Evolutionary conservation across 108 stramenopile species (phyloP), one percentile per base, ranked within the genome.

Genomic region (Skeletonema potamos): DNA sequence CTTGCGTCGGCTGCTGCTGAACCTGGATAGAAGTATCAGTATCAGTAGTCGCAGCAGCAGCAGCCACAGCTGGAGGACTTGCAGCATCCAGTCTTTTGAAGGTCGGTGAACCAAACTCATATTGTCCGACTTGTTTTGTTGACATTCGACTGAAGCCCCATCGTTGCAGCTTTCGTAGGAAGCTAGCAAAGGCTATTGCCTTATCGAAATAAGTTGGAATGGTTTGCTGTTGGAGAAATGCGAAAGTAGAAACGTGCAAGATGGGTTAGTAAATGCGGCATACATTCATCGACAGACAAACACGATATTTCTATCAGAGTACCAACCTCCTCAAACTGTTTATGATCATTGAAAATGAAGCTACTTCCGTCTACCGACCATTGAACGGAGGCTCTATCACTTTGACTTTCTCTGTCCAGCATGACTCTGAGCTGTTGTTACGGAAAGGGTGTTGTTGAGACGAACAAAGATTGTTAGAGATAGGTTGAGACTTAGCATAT

Each of bases 151-250:
- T 6, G 48, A 51, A 51, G 48, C 48, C 48, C 48, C 48, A 51
- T 51, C 48, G 48, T 1, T 51, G 18, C 20, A 51, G 48, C 22
- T 51, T 51, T 22, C 48, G 20, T 4, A 51, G 48, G 48, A 51
- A 51, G 22, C 48, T 51, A 24, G 48, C 22, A 24, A 51, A 51
- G 22, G 22, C 22, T 6, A 51, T 51, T 51, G 20, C 20, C 0
- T 51, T 51, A 9, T n/a, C 48, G n/a, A 51, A 51, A 51, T 51
- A 51, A 8, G 48, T 22, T 51, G 48, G 48, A 51, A 51, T 51
- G 48, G 22, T 51, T 51, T 51, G 15, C 48, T 51, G 48, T 24
- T 22, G 22, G 0, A 24, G 22, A 1, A 2, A 13, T n/a, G 4
- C 20, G n/a, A 6, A 1, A 22, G 37, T 15, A 39, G 46, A 4